Percentiles rank a stretch among this genome's conserved stretches.
These are phyloP conservation scores for Aspergillus novofumigatus DNA, from an alignment of 2,329 filamentous ascomycete species.

Conservation along the genomic window DNA sequence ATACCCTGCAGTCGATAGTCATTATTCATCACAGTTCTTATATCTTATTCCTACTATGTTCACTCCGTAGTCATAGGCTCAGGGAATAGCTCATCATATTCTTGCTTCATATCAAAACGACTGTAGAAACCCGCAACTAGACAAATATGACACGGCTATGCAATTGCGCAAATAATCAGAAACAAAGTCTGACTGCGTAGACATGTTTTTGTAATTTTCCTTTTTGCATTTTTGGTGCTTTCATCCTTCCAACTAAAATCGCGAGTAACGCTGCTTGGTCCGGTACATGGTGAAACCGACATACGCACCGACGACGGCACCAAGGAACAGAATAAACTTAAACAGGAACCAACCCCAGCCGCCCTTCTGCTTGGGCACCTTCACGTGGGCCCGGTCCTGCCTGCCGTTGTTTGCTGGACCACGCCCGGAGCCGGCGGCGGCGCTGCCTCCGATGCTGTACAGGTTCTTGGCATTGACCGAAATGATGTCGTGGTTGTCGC, in stretches of 20 bases:
- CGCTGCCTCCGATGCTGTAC: conserved; percentile 54
- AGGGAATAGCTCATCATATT: conserved; percentile 2
- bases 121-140: conserved; percentile 7
- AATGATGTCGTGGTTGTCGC: conserved; percentile 97
- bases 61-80: background rate
- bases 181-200: conserved; percentile 8
- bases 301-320: conserved; percentile 69
- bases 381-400: conserved; percentile 19
- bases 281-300: conserved; percentile 83
- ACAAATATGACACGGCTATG: conserved; percentile 18
- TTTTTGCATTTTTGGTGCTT: background rate
- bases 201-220: conserved; percentile 3
- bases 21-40: background rate
- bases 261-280: conserved; percentile 49
- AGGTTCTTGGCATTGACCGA: conserved; percentile 81
- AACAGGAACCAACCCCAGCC: conserved; percentile 70
- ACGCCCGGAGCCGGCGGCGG: conserved; percentile 17
- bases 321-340: conserved; percentile 75
- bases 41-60: background rate
- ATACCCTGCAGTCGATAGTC: conserved; percentile 4
- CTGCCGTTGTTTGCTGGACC: conserved; percentile 21
- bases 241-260: conserved; percentile 23
- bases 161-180: conserved; percentile 14
- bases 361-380: conserved; percentile 28
- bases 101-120: conserved; percentile 12